Base-by-base conservation (phyloP, 75 land plant genomes). In the Pinus tabuliformis region DNA sequence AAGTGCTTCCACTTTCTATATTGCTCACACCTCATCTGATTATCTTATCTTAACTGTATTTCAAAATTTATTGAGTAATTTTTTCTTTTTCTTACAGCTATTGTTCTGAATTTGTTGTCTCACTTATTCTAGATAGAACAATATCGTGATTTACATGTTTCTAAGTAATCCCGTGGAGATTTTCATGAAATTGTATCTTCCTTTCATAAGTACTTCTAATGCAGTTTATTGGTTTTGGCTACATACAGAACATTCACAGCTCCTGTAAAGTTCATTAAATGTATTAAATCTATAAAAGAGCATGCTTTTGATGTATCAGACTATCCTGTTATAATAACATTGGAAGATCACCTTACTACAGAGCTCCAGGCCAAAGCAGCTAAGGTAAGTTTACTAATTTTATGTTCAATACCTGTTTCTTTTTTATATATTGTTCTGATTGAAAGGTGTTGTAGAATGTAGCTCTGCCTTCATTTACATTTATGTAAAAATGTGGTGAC, bases 301-400 rank as follows among this genome's bases (percentile, higher is more conserved):
- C 72, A 93, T 76, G 94, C 96, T 3, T 93, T 93, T 76, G 30
- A 15, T 59, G 87, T 83, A 49, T 92, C 95, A 26, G 83, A 86
- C 26, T 93, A 85, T 77, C 94, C 96, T 33, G 89, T 93, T 21
- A 75, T 91, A 18, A 80, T 93, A 60, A 93, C 96, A 15, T 78
- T 91, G 24, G 96, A 93, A 79, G 96, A 93, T 59, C 96, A 93
- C 36, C 85, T 91, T 42, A 80, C 82, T 21, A 21, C 88, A 33
- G 58, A 82, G 45, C 87, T 93, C 72, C 96, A 84, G 66, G 87
- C 82, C 36, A 80, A 87, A 83, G 90, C 84, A 54, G 96, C 96
- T 20, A 73, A 87, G 88, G 95, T 90, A 71, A n/a, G 18, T 22
- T 56, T 28, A 54, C 7, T 20, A 49, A 42, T 70, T 22, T 42